These are phyloP conservation scores for Hemerocallis citrina DNA, from an alignment of 106 monocot genomes.

Conservation along the genomic window DNA sequence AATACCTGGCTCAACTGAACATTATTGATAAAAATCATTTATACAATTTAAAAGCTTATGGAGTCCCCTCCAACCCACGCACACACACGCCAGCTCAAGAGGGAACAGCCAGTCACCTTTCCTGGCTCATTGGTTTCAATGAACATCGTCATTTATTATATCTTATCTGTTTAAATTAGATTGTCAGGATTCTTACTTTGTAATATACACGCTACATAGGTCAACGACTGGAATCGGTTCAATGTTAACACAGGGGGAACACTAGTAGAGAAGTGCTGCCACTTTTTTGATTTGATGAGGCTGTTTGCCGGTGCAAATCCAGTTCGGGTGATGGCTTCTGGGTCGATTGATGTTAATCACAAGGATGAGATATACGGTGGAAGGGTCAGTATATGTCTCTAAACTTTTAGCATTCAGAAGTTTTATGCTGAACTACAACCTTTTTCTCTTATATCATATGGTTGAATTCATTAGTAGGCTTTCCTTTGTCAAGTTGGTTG, in stretches of 20 bases:
- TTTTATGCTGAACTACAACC: background rate
- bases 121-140: too few species aligned
- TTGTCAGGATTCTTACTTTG: background rate
- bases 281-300: constrained; percentile 95
- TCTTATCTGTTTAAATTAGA: background rate
- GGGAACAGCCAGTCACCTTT: too few species aligned
- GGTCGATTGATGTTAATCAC: constrained; percentile 88
- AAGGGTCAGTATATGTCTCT: constrained; percentile 35
- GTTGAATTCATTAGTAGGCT: too few species aligned
- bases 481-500: too few species aligned
- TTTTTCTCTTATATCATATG: background rate
- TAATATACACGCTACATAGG: constrained; percentile 40
- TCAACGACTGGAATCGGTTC: constrained; percentile 92
- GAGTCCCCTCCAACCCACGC: too few species aligned
- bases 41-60: too few species aligned
- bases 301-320: constrained; percentile 84
- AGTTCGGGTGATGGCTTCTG: constrained; percentile 89
- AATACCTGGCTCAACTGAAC: too few species aligned
- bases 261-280: constrained; percentile 95
- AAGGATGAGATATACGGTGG: constrained; percentile 94
- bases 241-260: constrained; percentile 85
- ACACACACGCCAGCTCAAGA: too few species aligned
- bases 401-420: background rate
- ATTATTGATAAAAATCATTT: too few species aligned
- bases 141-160: background rate